Conservation (phyloP, 1,139 yeast genomes). For the Pichia sp. region DNA sequence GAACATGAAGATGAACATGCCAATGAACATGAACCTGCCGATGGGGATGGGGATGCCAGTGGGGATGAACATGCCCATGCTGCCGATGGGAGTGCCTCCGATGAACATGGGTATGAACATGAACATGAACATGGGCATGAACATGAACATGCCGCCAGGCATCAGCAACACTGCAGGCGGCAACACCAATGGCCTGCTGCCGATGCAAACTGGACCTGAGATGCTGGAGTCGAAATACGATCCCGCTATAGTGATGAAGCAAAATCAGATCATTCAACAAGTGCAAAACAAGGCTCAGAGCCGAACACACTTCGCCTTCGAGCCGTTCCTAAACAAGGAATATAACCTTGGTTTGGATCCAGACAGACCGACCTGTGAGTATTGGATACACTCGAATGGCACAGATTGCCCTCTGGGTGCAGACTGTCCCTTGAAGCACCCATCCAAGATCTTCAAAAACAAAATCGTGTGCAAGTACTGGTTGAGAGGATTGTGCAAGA, state of each 20-base stretch:
- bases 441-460: slow-evolving; percentile 72
- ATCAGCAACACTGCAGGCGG: background rate
- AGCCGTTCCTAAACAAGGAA: slow-evolving; percentile 74
- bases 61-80: slow-evolving; percentile 1
- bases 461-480: slow-evolving; percentile 97
- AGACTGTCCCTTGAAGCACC: slow-evolving; percentile 85
- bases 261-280: slow-evolving; percentile 17
- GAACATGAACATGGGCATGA: background rate
- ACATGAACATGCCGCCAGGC: background rate
- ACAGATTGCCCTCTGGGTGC: slow-evolving; percentile 76
- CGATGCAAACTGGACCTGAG: background rate
- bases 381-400: slow-evolving; percentile 55
- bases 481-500: slow-evolving; percentile 95
- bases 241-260: slow-evolving; percentile 16
- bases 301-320: slow-evolving; percentile 42
- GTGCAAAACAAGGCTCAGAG: slow-evolving; percentile 12
- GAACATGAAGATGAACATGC: slow-evolving; percentile 8
- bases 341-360: slow-evolving; percentile 83
- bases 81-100: background rate
- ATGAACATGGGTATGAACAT: background rate
- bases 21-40: slow-evolving; percentile 7
- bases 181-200: background rate
- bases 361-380: slow-evolving; percentile 84
- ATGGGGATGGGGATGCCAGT: background rate
- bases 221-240: slow-evolving; percentile 7